phyloP scores from a whole-genome alignment of 495 filamentous ascomycete species.

The Melanomma pulvis-pyrius region DNA sequence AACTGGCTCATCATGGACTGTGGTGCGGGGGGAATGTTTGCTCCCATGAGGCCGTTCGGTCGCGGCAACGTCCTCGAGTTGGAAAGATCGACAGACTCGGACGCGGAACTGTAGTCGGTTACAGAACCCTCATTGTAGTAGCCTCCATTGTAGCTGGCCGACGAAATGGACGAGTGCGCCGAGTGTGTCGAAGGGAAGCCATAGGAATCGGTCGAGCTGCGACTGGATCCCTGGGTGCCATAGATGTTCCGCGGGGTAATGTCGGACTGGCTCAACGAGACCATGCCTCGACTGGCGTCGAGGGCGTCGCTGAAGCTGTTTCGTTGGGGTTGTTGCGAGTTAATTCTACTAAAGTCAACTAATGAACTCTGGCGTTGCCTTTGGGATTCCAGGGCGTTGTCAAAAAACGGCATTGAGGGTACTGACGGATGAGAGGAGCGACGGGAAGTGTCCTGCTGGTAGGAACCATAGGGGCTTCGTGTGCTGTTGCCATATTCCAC shows the following conservation, averaged over 20 bases:
- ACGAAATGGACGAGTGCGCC: conserved; percentile 92
- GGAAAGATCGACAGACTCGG: conserved; percentile 81
- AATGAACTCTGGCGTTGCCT: conserved; percentile 57
- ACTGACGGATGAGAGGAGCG: conserved; percentile 92
- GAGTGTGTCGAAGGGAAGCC: conserved; percentile 92
- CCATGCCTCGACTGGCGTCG: conserved; percentile 86
- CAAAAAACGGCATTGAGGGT: conserved; percentile 55
- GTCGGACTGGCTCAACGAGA: conserved; percentile 84
- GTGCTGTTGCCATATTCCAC: conserved; percentile 66
- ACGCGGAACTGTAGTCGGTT: conserved; percentile 89
- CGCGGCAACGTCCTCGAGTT: conserved; percentile 80
- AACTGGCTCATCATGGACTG: conserved; percentile 99
- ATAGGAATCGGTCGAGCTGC: conserved; percentile 85
- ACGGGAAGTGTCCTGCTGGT: conserved; percentile 65
- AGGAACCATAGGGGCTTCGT: conserved; percentile 52
- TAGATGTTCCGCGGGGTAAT: conserved; percentile 89
- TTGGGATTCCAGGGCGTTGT: conserved; percentile 49
- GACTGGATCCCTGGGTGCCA: conserved; percentile 60
- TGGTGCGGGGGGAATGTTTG: conserved; percentile 74
- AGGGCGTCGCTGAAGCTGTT: conserved; percentile 79
- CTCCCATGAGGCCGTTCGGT: conserved; percentile 69
- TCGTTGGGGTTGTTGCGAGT: conserved; percentile 61
- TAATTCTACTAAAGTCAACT: conserved; percentile 66
- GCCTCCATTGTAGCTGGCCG: conserved; percentile 65
- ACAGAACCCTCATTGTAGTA: conserved; percentile 84